Conservation (phyloP, 176 grass and related monocot species). For the Microstegium vimineum region DNA sequence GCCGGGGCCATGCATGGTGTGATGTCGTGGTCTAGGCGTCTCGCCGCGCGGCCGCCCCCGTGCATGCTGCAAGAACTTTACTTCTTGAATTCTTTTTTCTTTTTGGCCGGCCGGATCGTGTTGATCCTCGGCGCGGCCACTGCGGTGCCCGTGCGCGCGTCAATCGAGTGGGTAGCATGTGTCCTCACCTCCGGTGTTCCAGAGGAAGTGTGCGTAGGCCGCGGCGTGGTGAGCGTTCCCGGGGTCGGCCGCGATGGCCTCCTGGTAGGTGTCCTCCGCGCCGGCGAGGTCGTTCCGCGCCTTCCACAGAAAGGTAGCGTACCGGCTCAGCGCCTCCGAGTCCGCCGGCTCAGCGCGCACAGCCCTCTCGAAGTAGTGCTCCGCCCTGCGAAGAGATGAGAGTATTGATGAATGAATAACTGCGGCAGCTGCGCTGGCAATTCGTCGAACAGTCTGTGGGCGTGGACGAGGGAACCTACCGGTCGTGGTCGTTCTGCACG, state of each 20-base stretch:
- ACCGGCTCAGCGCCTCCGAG: conserved; percentile 67
- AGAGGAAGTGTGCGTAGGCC: conserved; percentile 88
- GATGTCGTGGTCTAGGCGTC: too few species aligned
- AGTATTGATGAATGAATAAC: background rate
- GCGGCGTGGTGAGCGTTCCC: conserved; percentile 65
- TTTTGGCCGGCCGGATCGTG: background rate
- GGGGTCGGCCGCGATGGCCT: conserved; percentile 72
- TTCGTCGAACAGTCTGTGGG: conserved; percentile 36
- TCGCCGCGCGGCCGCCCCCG: too few species aligned
- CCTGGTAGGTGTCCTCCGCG: conserved; percentile 75
- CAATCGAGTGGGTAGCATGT: conserved; percentile 76
- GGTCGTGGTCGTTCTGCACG: conserved; percentile 59
- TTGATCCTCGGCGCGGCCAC: background rate
- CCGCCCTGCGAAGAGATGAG: conserved; percentile 51
- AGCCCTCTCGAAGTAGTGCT: conserved; percentile 72
- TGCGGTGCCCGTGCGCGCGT: background rate
- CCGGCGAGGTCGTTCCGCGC: conserved; percentile 52
- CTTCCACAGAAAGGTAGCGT: conserved; percentile 87
- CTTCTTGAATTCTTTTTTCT: background rate
- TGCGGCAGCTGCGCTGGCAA: background rate
- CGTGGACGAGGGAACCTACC: conserved; percentile 29
- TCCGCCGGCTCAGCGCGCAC: conserved; percentile 51
- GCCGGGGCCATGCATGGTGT: too few species aligned
- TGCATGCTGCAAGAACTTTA: conserved; percentile 29
- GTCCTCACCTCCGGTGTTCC: conserved; percentile 94